These are phyloP conservation scores for Niveomyces coronatus DNA, from an alignment of 2,329 filamentous ascomycete genomes.

Conservation along the genomic window DNA sequence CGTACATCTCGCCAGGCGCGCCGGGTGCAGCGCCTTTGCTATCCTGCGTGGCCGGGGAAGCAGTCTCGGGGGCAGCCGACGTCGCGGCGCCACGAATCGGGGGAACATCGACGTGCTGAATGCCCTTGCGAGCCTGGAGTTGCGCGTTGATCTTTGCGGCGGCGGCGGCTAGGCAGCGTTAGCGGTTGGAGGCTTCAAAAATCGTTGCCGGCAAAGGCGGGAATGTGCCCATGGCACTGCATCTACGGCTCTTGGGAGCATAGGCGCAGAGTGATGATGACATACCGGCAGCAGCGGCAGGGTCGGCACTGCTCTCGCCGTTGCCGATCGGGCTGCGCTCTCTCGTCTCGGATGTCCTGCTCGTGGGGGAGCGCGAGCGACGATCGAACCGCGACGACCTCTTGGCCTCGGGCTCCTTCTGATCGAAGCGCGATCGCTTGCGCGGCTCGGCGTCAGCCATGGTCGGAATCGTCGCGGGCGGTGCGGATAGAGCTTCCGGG, in stretches of 20 bases:
- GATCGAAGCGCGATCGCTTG: slow-evolving; percentile 91
- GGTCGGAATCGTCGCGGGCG: not conserved
- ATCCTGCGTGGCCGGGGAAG: slow-evolving; percentile 20
- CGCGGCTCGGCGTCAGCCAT: slow-evolving; percentile 63
- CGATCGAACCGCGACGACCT: slow-evolving; percentile 77
- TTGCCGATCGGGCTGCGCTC: slow-evolving; percentile 69
- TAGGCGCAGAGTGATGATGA: slow-evolving; percentile 6
- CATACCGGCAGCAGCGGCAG: slow-evolving; percentile 69
- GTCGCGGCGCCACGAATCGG: slow-evolving; percentile 57
- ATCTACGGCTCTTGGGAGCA: not conserved
- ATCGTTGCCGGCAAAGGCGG: too few relatives aligned
- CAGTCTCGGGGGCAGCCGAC: slow-evolving; percentile 26
- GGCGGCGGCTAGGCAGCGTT: slow-evolving; percentile 56
- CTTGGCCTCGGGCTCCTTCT: slow-evolving; percentile 73
- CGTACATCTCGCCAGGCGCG: slow-evolving; percentile 81
- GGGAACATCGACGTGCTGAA: slow-evolving; percentile 83
- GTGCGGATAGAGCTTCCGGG: not conserved
- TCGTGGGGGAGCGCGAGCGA: slow-evolving; percentile 73
- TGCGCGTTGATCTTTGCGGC: slow-evolving; percentile 81
- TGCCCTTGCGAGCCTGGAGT: slow-evolving; percentile 75
- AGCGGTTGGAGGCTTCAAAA: too few relatives aligned
- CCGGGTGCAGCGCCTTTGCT: slow-evolving; percentile 20
- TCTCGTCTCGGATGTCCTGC: slow-evolving; percentile 58
- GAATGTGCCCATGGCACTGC: slow-evolving; percentile 4
- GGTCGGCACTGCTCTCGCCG: slow-evolving; percentile 47